Conservation (phyloP, 768 basidiomycete species). For the Tubosaeta sp. region DNA sequence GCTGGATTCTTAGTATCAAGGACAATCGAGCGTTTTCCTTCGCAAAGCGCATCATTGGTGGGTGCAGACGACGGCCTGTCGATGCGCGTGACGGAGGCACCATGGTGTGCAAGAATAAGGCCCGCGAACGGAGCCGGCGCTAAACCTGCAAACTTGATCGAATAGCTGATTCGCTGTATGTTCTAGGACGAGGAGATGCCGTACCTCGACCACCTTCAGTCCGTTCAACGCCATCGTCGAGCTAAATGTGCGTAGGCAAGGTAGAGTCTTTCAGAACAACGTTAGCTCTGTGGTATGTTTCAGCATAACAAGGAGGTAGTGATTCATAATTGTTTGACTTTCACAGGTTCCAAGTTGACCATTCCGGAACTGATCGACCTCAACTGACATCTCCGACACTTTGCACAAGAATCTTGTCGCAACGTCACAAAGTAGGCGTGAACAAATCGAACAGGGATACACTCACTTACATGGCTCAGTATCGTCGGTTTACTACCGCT, state of each 20-base stretch:
- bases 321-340: not conserved
- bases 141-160: conserved; percentile 62
- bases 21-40: conserved; percentile 72
- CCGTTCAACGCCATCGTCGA: conserved; percentile 44
- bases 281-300: conserved; percentile 8
- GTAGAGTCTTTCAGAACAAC: not conserved
- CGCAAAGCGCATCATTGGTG: conserved; percentile 52
- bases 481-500: not conserved
- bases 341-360: not conserved
- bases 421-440: not conserved
- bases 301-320: not conserved
- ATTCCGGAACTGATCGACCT: not conserved
- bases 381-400: not conserved
- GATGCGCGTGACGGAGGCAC: conserved; percentile 71
- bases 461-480: not conserved
- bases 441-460: not conserved
- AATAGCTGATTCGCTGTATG: not conserved
- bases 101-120: conserved; percentile 73
- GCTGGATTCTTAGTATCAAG: conserved; percentile 60
- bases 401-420: not conserved
- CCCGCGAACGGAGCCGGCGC: conserved; percentile 82
- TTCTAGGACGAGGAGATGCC: not conserved
- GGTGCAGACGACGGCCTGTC: conserved; percentile 49
- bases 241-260: not conserved
- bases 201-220: conserved; percentile 50